Percentiles rank a stretch among this genome's conserved stretches.
Conservation (phyloP, 176 grass and related monocot genomes). For the Avena sativa region DNA sequence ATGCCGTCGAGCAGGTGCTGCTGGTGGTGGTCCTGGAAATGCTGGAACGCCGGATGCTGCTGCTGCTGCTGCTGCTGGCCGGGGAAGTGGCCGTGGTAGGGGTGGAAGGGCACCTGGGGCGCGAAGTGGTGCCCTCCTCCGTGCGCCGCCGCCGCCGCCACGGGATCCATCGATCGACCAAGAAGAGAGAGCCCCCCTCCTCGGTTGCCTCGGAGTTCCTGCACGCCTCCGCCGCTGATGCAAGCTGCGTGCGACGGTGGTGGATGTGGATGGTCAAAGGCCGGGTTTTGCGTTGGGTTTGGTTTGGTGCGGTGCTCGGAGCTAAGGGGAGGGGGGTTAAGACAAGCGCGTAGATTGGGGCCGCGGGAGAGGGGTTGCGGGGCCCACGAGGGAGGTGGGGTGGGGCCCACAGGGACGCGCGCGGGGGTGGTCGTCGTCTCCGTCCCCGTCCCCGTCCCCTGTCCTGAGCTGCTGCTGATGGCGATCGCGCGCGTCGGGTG, state of each 20-base stretch:
- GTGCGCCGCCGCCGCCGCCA: constrained; percentile 59
- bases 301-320: constrained; percentile 23
- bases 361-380: neutral
- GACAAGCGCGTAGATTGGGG: constrained; percentile 60
- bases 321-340: constrained; percentile 42
- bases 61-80: constrained; percentile 60
- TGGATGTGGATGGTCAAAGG: constrained; percentile 32
- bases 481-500: constrained; percentile 25
- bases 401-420: neutral
- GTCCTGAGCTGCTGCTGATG: constrained; percentile 27
- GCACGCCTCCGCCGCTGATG: neutral
- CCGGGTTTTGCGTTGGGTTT: constrained; percentile 28
- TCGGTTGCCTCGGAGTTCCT: neutral
- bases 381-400: neutral
- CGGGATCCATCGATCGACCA: constrained; percentile 65
- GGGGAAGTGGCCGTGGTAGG: constrained; percentile 55
- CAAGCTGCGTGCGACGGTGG: neutral
- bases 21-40: constrained; percentile 55
- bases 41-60: constrained; percentile 61
- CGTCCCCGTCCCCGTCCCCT: neutral
- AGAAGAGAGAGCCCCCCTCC: neutral
- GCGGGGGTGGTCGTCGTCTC: neutral
- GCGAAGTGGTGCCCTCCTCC: constrained; percentile 60
- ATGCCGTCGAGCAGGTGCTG: constrained; percentile 22
- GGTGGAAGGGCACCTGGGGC: constrained; percentile 57